A percentile compares a stretch with the other conserved stretches of the same genome.
These are phyloP conservation scores for Gardenia jasminoides DNA, from an alignment of 257 asterid genomes.

Conservation along the genomic window DNA sequence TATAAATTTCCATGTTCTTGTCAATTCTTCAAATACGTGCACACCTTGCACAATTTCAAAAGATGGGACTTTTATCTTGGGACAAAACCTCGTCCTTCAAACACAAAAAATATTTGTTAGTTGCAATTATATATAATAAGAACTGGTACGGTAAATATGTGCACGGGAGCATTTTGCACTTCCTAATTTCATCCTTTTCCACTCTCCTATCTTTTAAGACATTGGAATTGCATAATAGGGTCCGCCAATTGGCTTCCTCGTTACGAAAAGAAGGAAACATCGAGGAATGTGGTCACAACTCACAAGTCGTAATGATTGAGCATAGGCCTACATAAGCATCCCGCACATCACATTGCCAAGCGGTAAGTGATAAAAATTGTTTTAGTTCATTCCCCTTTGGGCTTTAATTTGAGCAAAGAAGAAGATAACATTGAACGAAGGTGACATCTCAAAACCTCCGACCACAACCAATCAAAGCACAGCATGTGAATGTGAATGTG, in stretches of 20 bases:
- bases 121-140: no score
- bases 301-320: neutral
- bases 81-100: no score
- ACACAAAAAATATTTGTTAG: no score
- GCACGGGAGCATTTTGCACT: neutral
- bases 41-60: no score
- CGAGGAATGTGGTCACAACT: neutral
- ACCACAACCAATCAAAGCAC: neutral
- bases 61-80: no score
- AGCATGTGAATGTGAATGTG: neutral
- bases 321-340: neutral
- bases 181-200: neutral
- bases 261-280: neutral
- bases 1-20: no score
- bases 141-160: no score
- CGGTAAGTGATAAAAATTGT: no score
- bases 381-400: neutral
- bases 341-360: neutral
- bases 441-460: neutral
- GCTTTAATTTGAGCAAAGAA: neutral
- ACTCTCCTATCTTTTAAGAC: neutral
- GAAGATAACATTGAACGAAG: neutral
- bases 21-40: no score
- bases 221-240: no score
- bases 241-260: no score